Evolutionary conservation across 345 rosid species (phyloP).

Genomic region (Moricandia arvensis): DNA sequence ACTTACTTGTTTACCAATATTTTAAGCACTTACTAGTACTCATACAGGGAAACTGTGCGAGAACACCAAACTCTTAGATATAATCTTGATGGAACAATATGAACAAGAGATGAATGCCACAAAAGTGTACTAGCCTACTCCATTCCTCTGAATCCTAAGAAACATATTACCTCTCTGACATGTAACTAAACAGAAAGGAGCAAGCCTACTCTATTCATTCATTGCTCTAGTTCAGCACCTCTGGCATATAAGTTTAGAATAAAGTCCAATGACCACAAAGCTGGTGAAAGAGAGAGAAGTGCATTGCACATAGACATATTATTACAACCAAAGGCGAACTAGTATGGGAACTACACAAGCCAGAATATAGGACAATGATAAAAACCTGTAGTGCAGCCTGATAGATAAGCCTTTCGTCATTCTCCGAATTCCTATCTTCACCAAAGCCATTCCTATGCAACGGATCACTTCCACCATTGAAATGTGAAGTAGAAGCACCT

Average conservation of each 20-base stretch:
- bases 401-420: slow-evolving; percentile 79
- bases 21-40: slow-evolving; percentile 11
- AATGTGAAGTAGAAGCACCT: slow-evolving; percentile 41
- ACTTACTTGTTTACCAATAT: slow-evolving; percentile 7
- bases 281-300: neutral
- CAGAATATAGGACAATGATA: slow-evolving; percentile 14
- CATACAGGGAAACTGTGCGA: neutral
- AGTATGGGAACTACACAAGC: neutral
- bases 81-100: neutral
- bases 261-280: neutral
- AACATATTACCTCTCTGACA: neutral
- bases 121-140: neutral
- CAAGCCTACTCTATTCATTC: slow-evolving; percentile 5
- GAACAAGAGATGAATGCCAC: neutral
- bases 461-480: slow-evolving; percentile 51
- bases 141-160: neutral
- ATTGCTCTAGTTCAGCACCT: neutral
- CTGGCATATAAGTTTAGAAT: neutral
- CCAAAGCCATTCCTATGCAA: slow-evolving; percentile 44
- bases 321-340: neutral
- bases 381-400: slow-evolving; percentile 89
- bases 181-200: neutral
- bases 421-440: slow-evolving; percentile 55
- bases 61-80: neutral
- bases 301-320: neutral